Evolutionary conservation across 345 rosid genomes (phyloP).

Genomic region (Anastatica hierochuntica): DNA sequence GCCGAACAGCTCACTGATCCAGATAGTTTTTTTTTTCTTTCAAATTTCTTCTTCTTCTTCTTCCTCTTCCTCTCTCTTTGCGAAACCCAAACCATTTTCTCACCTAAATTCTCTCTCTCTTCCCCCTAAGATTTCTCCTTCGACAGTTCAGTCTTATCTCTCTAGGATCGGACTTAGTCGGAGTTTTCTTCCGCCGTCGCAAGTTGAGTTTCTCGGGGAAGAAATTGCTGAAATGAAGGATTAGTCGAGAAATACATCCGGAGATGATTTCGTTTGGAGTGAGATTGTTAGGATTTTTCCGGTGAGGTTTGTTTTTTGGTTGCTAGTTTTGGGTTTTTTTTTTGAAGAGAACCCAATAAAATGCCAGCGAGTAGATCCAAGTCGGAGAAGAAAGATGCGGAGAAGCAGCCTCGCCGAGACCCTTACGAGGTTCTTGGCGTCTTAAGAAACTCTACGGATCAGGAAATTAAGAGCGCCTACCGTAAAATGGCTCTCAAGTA

Average conservation of each 20-base stretch:
- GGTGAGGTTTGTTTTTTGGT: neutral
- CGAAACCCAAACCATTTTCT: no score
- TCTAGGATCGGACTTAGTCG: neutral
- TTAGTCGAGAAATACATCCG: neutral
- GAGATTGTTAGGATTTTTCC: conserved; percentile 7
- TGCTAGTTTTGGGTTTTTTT: no score
- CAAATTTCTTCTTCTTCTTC: no score
- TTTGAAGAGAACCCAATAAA: conserved; percentile 2
- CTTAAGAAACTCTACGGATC: conserved; percentile 70
- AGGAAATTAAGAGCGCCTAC: conserved; percentile 85
- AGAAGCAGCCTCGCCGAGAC: conserved; percentile 72
- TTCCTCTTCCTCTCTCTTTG: no score
- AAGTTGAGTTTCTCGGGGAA: conserved; percentile 8
- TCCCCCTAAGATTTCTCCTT: conserved; percentile 27
- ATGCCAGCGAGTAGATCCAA: conserved; percentile 59
- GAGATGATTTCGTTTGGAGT: neutral
- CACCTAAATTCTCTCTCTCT: no score
- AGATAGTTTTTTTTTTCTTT: no score
- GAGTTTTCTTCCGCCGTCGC: neutral
- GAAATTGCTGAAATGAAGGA: conserved; percentile 17
- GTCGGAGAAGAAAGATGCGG: conserved; percentile 62
- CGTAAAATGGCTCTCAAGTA: conserved; percentile 96
- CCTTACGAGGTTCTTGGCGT: conserved; percentile 86
- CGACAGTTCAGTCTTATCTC: conserved; percentile 19
- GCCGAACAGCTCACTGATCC: no score